Evolutionary conservation across 2,329 filamentous ascomycete species (phyloP).

Genomic region (Cytospora piceae): DNA sequence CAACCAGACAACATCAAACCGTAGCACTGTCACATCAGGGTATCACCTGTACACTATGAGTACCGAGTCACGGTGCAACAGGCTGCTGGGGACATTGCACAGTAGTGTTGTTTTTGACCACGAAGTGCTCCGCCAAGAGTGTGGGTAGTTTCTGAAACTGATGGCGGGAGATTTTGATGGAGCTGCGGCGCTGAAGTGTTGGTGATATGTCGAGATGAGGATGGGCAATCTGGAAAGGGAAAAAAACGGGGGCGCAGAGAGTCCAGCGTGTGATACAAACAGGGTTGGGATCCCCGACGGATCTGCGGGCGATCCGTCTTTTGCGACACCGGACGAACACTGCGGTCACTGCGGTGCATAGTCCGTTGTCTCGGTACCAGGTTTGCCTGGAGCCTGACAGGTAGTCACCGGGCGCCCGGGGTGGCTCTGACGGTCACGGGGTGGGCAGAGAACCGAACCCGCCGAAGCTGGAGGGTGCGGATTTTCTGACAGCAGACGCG

Average conservation of each 20-base stretch:
- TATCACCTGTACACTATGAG: neutral
- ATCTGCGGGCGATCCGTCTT: slow-evolving; percentile 1
- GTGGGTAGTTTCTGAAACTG: neutral
- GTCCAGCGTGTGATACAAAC: neutral
- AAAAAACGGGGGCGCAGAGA: neutral
- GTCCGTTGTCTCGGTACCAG: neutral
- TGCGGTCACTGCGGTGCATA: neutral
- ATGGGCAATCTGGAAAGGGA: neutral
- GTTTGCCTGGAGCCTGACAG: neutral
- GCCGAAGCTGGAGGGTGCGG: slow-evolving; percentile 5
- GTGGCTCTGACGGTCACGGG: slow-evolving; percentile 11
- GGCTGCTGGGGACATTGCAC: neutral
- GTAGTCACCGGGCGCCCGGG: neutral
- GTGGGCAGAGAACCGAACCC: neutral
- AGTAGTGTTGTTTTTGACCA: neutral
- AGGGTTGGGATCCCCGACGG: neutral
- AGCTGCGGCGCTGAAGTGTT: neutral
- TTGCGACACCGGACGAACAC: neutral
- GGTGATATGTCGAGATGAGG: slow-evolving; percentile 2
- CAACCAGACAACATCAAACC: neutral
- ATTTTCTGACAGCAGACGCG: slow-evolving; percentile 19
- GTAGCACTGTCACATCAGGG: neutral
- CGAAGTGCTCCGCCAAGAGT: neutral
- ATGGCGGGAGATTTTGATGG: neutral
- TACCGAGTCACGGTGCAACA: neutral